phyloP scores from a whole-genome alignment of 177 flowering plant genomes.

The Telopea speciosissima region DNA sequence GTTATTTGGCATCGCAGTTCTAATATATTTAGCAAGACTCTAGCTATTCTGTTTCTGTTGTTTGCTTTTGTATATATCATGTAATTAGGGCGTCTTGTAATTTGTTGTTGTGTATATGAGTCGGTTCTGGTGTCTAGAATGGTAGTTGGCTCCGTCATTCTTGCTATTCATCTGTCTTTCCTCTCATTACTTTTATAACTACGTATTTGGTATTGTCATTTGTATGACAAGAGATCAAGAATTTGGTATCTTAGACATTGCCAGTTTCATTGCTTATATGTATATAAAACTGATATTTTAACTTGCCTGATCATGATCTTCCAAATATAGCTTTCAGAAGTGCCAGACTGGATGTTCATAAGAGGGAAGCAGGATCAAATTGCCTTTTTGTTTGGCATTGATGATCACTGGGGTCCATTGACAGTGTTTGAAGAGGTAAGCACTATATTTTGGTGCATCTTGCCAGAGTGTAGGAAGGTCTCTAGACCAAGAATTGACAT shows the following conservation, averaged over 20 bases:
- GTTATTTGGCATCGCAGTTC: too few relatives aligned
- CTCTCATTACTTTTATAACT: too few relatives aligned
- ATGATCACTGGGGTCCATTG: slow-evolving; percentile 98
- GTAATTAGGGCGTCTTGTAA: too few relatives aligned
- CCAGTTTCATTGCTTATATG: too few relatives aligned
- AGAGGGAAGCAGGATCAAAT: slow-evolving; percentile 43
- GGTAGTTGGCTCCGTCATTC: not conserved
- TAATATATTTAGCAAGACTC: too few relatives aligned
- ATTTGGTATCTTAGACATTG: too few relatives aligned
- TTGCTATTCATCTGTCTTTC: not conserved
- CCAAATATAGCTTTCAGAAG: slow-evolving; percentile 45
- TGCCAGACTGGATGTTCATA: slow-evolving; percentile 75
- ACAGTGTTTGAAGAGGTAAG: slow-evolving; percentile 76
- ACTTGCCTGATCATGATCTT: slow-evolving; percentile 9
- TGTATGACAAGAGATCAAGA: too few relatives aligned
- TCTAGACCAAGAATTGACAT: not conserved
- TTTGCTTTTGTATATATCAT: too few relatives aligned
- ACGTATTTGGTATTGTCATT: not conserved
- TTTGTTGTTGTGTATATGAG: too few relatives aligned
- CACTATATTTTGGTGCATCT: not conserved
- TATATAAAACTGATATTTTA: not conserved
- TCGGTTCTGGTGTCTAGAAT: too few relatives aligned
- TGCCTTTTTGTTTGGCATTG: slow-evolving; percentile 66
- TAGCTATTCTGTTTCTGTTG: too few relatives aligned
- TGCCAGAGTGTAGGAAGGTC: not conserved